Conservation (phyloP, 257 asterid species). For the Nicotiana benthamiana region DNA sequence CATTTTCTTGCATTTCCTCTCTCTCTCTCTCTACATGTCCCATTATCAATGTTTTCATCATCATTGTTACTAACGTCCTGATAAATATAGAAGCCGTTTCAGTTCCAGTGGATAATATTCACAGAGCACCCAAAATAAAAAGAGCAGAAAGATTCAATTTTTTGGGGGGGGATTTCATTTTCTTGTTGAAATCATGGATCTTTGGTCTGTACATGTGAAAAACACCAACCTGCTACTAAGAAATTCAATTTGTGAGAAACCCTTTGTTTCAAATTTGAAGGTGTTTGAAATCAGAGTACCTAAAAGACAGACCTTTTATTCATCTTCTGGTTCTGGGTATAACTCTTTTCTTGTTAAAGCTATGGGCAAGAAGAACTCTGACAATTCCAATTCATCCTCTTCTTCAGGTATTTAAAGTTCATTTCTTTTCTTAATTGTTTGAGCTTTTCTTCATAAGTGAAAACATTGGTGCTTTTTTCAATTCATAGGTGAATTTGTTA, state of each 20-base stretch:
- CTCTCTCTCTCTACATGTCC: background rate
- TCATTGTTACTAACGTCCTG: conserved; percentile 1
- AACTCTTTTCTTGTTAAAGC: conserved; percentile 53
- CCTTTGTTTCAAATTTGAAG: conserved; percentile 27
- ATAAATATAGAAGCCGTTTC: background rate
- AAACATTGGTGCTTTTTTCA: background rate
- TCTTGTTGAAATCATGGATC: conserved; percentile 29
- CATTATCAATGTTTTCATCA: background rate
- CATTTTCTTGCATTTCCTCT: background rate
- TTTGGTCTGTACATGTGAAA: conserved; percentile 40
- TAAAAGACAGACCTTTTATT: conserved; percentile 15
- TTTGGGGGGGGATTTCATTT: background rate
- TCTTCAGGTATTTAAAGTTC: conserved; percentile 31
- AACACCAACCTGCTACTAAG: conserved; percentile 30
- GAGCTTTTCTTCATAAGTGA: background rate
- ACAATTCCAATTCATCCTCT: conserved; percentile 44
- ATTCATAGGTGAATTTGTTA: background rate
- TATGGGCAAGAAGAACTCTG: conserved; percentile 51
- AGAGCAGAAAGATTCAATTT: background rate
- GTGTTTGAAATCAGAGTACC: conserved; percentile 35
- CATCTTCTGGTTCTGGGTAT: conserved; percentile 16
- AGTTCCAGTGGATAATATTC: background rate
- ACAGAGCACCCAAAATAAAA: background rate
- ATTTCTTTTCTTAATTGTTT: background rate
- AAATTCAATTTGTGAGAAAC: conserved; percentile 45